Base-by-base conservation (phyloP, 805 yeast genomes). In the Maudiozyma saulgeensis region DNA sequence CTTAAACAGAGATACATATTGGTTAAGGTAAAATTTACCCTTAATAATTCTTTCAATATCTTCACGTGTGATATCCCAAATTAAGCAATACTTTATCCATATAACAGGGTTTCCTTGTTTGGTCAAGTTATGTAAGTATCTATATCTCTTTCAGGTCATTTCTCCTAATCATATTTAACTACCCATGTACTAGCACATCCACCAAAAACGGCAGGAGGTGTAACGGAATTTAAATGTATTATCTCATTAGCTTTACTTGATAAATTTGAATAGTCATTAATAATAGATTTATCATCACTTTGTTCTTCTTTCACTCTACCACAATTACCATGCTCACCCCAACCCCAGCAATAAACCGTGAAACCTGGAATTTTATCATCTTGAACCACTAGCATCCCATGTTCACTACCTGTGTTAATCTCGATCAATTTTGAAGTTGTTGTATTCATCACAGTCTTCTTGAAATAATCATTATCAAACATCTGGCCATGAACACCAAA, bases 321-420 rank as follows among this genome's bases (percentile, higher is more conserved):
- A 67, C 98, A 91, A 62, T 91, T 91, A 0, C 99, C 99, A 65
- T 91, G 99, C 60, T 93, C 98, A 13, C 96, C 97, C 99, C 99
- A 91, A 0, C 99, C 99, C 98, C 98, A 93, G 2, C 90, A 76
- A 48, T 60, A 69, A 0, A 89, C 82, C 8, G 49, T 19, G 18
- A 45, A 39, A 64, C 34, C 39, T 16, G 43, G 6, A 3, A 40
- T 19, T 6, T 13, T 16, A 13, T 37, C 31, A 28, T 41, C 12
- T 16, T 23, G 5, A 7, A 26, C 19, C 6, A 64, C 60, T 11
- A 78, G 56, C 16, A 89, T 57, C 0, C 93, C 95, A 64, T 91
- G 99, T 61, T 91, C 98, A 63, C 96, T 87, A 0, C 99, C 99
- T 6, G 79, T 74, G 1, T 72, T 70, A 5, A 37, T 15, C 6